Evolutionary conservation across 208 protist species (phyloP), one percentile per base, ranked within the genome.

Genomic region (Porcisia deanei): DNA sequence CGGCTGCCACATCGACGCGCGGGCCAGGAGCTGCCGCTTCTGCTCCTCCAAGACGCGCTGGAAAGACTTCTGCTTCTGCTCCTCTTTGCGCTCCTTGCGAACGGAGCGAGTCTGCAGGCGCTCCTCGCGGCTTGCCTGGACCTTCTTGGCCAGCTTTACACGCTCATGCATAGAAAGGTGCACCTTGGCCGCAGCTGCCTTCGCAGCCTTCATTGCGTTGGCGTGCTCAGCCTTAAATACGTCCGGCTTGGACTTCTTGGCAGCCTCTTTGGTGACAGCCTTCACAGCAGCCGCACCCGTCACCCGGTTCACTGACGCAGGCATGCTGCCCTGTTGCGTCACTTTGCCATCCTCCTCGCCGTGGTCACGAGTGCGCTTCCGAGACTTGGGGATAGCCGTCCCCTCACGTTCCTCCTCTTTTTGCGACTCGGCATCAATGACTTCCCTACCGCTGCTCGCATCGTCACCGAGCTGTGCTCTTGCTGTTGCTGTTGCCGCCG

Each of bases 1-100:
- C 1, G 66, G 66, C 67, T 76, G 73, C 87, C 79, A 72, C 82
- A 88, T 54, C 54, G 80, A 47, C 45, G 86, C 85, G 22, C 78
- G 80, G n/a, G 85, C 86, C n/a, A 92, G 66, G 70, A 97, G 80
- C 81, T 94, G 90, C 14, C 75, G 76, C 84, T 92, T 92, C 87
- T 96, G 91, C 82, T 96, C 85, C 75, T 89, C 82, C 66, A 97
- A 74, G n/a, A 97, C 82, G 39, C 91, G 89, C 52, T 85, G 73
- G 70, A 95, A 95, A 37, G 88, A 85, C 58, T 82, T 22, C 79
- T 90, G 82, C 66, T 82, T 84, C 63, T 81, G 57, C 64, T 85
- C 75, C 54, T 83, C 79, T 73, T 88, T 88, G 18, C 69, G 61
- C 67, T 85, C 87, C 65, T 88, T 86, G 25, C 89, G 83, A 22